phyloP scores from a whole-genome alignment of 352 stramenopile species.

The Phytophthora uliginosa region DNA sequence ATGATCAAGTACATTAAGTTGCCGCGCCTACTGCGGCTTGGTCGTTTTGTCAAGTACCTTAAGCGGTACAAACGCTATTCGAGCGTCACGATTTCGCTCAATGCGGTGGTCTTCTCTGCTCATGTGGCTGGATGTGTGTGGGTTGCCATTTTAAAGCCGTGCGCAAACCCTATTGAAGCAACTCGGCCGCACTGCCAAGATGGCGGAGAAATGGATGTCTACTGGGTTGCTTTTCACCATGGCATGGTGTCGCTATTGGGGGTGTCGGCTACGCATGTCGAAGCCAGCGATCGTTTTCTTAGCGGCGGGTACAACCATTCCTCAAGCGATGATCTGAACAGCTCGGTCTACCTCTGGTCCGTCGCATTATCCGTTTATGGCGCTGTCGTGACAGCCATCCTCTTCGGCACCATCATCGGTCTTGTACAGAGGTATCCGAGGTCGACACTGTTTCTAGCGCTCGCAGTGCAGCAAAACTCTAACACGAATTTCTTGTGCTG shows the following conservation, averaged over 20 bases:
- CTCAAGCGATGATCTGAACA: constrained; percentile 26
- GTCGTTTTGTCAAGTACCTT: constrained; percentile 67
- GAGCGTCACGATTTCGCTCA: constrained; percentile 61
- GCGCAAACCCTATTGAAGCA: constrained; percentile 31
- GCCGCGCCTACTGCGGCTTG: constrained; percentile 62
- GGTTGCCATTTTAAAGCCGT: constrained; percentile 65
- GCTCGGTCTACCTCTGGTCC: constrained; percentile 53
- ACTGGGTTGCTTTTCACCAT: constrained; percentile 70
- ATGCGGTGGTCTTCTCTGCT: constrained; percentile 57
- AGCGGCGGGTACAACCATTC: constrained; percentile 52
- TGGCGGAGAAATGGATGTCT: constrained; percentile 53
- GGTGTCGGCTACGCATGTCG: constrained; percentile 54
- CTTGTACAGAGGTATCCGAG: constrained; percentile 60
- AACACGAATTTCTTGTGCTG: constrained; percentile 1
- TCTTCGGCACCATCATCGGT: constrained; percentile 70
- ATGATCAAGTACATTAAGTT: constrained; percentile 84
- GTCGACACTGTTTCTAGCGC: neutral
- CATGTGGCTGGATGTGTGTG: constrained; percentile 69
- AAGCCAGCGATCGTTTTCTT: constrained; percentile 57
- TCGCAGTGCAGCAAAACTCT: neutral
- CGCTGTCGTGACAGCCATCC: constrained; percentile 49
- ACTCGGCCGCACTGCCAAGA: constrained; percentile 38
- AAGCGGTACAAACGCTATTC: constrained; percentile 73
- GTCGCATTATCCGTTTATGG: constrained; percentile 56
- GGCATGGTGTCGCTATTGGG: constrained; percentile 65